phyloP scores from a whole-genome alignment of 2,329 filamentous ascomycete genomes.

The Colletotrichum agaves region DNA sequence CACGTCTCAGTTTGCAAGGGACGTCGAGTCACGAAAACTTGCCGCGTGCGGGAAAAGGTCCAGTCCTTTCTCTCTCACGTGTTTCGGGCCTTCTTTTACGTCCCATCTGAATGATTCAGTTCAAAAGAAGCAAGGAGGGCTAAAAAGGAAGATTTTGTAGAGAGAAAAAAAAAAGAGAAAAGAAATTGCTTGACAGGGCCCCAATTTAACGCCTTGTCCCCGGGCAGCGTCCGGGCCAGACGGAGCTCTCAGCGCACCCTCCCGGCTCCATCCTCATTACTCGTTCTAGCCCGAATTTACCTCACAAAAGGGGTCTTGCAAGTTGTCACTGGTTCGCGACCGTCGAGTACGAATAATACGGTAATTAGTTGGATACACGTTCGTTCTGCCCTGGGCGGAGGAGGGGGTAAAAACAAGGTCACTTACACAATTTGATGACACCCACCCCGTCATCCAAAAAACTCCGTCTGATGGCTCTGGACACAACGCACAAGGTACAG shows the following conservation, averaged over 20 bases:
- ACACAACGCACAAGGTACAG: not conserved
- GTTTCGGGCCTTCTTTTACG: constrained; percentile 28
- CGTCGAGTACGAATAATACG: not conserved
- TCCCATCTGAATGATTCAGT: constrained; percentile 6
- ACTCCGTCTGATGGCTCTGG: not conserved
- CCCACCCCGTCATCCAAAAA: not conserved
- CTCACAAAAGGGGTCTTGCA: constrained; percentile 15
- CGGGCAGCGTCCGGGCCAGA: constrained; percentile 35
- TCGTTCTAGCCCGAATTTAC: constrained; percentile 32
- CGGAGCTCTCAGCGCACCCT: constrained; percentile 34
- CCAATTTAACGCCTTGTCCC: constrained; percentile 36
- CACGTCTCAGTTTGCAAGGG: not conserved
- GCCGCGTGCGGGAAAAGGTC: constrained; percentile 7
- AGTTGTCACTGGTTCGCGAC: not conserved
- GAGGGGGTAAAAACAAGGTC: no score
- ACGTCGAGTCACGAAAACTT: constrained; percentile 26
- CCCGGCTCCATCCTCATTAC: constrained; percentile 35
- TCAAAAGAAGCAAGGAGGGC: constrained; percentile 5
- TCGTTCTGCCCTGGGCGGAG: no score
- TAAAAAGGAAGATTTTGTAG: not conserved
- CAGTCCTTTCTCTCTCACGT: constrained; percentile 32
- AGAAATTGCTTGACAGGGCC: constrained; percentile 29
- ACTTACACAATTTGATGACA: not conserved
- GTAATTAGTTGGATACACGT: no score
- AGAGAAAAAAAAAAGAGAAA: not conserved